Base-by-base conservation (phyloP, 108 stramenopile genomes). In the Cylindrotheca fusiformis region DNA sequence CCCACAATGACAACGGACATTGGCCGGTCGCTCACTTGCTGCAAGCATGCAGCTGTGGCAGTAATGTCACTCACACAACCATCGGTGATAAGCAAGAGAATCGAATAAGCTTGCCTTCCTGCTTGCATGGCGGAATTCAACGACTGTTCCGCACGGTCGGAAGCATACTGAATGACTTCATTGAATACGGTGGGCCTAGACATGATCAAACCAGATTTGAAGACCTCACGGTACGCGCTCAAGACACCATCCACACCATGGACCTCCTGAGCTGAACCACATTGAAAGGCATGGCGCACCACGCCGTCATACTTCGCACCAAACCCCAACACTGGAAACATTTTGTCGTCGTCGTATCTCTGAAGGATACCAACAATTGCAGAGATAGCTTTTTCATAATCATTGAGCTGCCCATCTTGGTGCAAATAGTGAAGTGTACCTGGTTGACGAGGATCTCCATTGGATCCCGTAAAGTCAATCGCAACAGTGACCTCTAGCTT, bases 401-500 rank as follows among this genome's bases (percentile, higher is more conserved):
- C 77, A 61, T 90, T 90, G 50, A 71, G 27, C 2, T 66, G 55
- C 46, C 51, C 33, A 32, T 77, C 64, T 3, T 41, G 72, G 66
- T 84, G 72, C 14, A 85, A 31, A 47, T 84, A 71, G 61, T 91
- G 90, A 32, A 91, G 68, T 8, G 90, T 91, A 0, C 86, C 85
- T 45, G 90, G 82, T 52, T 76, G 66, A 17, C 82, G 67, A 22
- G 91, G 91, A 61, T 88, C 85, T 2, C 93, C 95, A 71, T 96
- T 96, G 41, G 82, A 84, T n/a, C 90, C 94, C 5, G 96, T 97
- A 63, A 91, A 97, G 65, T 97, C 96, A 49, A 97, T 82, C 2
- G 90, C 96, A 0, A 97, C 92, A 51, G 65, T 32, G 8, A 82
- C 75, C 55, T 78, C 76, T 20, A 82, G 32, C 47, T 83, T 70